These are phyloP conservation scores for Arabidopsis hybrid DNA, from an alignment of 441 rosid genomes.

Conservation along the genomic window DNA sequence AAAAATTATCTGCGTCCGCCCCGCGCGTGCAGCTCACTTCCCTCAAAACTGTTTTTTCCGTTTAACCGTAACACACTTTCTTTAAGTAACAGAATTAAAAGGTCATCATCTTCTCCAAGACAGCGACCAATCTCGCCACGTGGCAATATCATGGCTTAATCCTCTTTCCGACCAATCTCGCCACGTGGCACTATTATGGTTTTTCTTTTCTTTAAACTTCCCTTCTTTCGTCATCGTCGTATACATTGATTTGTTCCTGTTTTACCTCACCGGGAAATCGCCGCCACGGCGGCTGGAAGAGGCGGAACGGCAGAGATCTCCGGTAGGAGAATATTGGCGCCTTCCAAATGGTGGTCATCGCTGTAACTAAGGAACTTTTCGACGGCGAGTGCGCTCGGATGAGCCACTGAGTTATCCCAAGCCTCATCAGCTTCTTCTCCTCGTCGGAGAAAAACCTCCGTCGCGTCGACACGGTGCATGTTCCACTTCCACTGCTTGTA, in stretches of 20 bases:
- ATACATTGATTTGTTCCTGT: not conserved
- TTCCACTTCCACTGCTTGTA: conserved; percentile 59
- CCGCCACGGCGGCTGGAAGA: conserved; percentile 61
- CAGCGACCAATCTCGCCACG: conserved; percentile 33
- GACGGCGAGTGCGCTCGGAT: conserved; percentile 60
- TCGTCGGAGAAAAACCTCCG: conserved; percentile 61
- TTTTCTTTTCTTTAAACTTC: not conserved
- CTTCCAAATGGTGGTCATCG: conserved; percentile 37
- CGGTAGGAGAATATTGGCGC: conserved; percentile 40
- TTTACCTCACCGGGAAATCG: conserved; percentile 50
- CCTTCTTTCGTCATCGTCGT: not conserved
- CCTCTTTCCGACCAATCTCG: conserved; percentile 16
- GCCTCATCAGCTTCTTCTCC: conserved; percentile 64
- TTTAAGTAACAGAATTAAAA: not conserved
- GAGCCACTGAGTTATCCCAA: conserved; percentile 71
- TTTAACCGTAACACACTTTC: conserved; percentile 36
- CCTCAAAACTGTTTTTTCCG: conserved; percentile 45
- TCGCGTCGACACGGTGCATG: conserved; percentile 80
- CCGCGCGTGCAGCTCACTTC: conserved; percentile 43
- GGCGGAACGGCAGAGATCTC: conserved; percentile 39
- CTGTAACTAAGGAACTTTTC: conserved; percentile 51
- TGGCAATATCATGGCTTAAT: conserved; percentile 25
- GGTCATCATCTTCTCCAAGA: conserved; percentile 28
- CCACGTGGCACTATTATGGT: conserved; percentile 36
- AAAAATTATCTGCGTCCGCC: conserved; percentile 31